These are phyloP conservation scores for Scolecobasidium constrictum DNA, from an alignment of 2,329 filamentous ascomycete genomes.

Conservation along the genomic window DNA sequence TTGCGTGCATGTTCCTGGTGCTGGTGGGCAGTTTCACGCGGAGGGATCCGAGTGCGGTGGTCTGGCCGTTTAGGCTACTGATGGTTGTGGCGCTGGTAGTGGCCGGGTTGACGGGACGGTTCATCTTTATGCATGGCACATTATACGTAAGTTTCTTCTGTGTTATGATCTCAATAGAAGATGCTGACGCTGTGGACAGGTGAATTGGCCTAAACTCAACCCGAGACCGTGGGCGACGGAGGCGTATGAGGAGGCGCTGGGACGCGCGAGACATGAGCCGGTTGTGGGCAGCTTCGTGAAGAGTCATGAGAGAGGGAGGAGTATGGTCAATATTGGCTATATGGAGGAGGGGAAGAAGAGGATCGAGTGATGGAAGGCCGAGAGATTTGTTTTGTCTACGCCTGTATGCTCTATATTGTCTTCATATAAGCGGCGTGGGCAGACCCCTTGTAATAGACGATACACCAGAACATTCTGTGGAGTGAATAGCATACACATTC, in stretches of 20 bases:
- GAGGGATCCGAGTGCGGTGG: constrained; percentile 57
- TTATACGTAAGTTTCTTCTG: constrained; percentile 65
- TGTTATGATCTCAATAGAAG: constrained; percentile 1
- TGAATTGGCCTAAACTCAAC: constrained; percentile 97
- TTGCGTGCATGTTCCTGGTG: constrained; percentile 76
- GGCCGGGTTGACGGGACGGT: constrained; percentile 60
- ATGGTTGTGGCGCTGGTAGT: constrained; percentile 66
- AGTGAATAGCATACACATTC: too few species aligned
- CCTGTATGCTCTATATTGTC: too few species aligned
- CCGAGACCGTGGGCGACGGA: constrained; percentile 78
- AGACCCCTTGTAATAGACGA: too few species aligned
- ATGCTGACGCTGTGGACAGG: constrained; percentile 38
- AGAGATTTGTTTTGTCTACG: too few species aligned
- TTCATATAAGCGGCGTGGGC: too few species aligned
- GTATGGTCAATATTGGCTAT: constrained; percentile 69
- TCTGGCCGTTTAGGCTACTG: constrained; percentile 76
- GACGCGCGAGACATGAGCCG: constrained; percentile 70
- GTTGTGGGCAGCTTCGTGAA: constrained; percentile 65
- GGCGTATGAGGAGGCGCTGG: constrained; percentile 77
- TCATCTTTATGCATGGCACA: constrained; percentile 77
- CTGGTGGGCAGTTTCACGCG: constrained; percentile 64
- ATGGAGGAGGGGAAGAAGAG: constrained; percentile 98
- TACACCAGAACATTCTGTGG: too few species aligned
- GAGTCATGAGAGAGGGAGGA: constrained; percentile 70
- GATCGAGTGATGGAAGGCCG: constrained; percentile 69